A percentile compares a stretch with the other conserved stretches of the same genome.
These are phyloP conservation scores for Lipomyces spencermartinsiae DNA, from an alignment of 805 yeast species.

Conservation along the genomic window DNA sequence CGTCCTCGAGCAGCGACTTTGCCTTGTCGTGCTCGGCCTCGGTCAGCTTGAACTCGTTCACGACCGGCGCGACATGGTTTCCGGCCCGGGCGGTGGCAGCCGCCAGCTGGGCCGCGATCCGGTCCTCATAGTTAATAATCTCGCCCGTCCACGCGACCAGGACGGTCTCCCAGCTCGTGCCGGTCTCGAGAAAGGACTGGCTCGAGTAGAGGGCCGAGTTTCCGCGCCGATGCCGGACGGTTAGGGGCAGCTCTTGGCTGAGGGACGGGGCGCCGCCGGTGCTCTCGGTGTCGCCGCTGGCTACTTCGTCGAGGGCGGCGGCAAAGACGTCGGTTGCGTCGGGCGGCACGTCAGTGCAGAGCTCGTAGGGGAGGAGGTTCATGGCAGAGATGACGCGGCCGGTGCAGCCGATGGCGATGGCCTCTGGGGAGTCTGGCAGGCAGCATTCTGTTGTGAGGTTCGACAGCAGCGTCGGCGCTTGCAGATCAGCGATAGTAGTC, in stretches of 20 bases:
- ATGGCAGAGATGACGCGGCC: slow-evolving; percentile 36
- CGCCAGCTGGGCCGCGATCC: slow-evolving; percentile 18
- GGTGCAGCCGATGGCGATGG: slow-evolving; percentile 35
- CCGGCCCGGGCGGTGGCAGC: slow-evolving; percentile 25
- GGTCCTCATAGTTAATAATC: slow-evolving; percentile 47
- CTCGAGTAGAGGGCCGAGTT: slow-evolving; percentile 85
- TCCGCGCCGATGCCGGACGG: slow-evolving; percentile 58
- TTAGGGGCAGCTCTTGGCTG: slow-evolving; percentile 17
- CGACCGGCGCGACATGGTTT: slow-evolving; percentile 30
- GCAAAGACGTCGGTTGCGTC: slow-evolving; percentile 12
- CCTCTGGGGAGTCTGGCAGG: slow-evolving; percentile 15
- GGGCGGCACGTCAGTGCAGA: slow-evolving; percentile 27
- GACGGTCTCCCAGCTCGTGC: slow-evolving; percentile 83
- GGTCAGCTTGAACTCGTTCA: slow-evolving; percentile 66
- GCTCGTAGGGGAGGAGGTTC: slow-evolving; percentile 37
- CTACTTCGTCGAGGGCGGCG: slow-evolving; percentile 3
- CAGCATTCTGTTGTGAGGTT: background rate
- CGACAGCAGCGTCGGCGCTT: background rate
- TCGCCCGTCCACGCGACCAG: slow-evolving; percentile 97
- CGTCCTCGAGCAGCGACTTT: slow-evolving; percentile 49
- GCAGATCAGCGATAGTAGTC: background rate
- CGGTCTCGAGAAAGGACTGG: slow-evolving; percentile 60
- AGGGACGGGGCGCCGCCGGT: slow-evolving; percentile 3
- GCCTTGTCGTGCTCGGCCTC: slow-evolving; percentile 59
- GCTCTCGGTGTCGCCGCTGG: background rate